Base-by-base conservation (phyloP, 129 eudicot species). In the Helichrysum umbraculigerum region DNA sequence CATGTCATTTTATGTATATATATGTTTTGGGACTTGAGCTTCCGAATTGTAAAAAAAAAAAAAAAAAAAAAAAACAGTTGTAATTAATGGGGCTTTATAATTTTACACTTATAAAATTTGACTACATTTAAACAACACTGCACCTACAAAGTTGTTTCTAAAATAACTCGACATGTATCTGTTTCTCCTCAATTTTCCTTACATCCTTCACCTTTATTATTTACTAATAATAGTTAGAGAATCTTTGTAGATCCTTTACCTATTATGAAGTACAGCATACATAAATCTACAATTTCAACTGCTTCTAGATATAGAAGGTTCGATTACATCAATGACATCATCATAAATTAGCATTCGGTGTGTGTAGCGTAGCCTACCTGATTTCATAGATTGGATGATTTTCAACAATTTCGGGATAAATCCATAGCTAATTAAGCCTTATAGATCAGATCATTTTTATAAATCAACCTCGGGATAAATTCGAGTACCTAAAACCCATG, bases 271-370 rank as follows among this genome's bases (percentile, higher is more conserved):
- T n/a, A 9, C 14, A 9, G 8, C 47, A 41, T 9, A 14, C n/a
- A 47, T 14, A 47, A 14, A 47, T 47, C 1, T 47, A 61, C 12
- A 6, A 66, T 72, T 30, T 79, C 73, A 64, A 73, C 30, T 65
- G 66, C 83, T 72, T 79, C 78, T 73, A 72, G 78, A 79, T 56
- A 54, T 8, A 29, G 83, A 79, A 79, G 59, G 68, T 79, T 79
- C 83, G 25, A 73, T 35, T 15, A 44, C 47, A 5, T 52, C 17
- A 6, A 16, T 72, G 28, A 72, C 51, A 71, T 79, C 77, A 65
- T 54, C 54, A 25, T 51, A 33, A 42, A 42, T 12, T 42, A 42
- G 51, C 14, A 44, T 47, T 47, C 17, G n/a, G 28, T 25, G 52
- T 44, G 52, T 44, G 52, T 44, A 39, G 44, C 5, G 52, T 44